A percentile compares a stretch with the other conserved stretches of the same genome.
These are phyloP conservation scores for Groenewaldozyma sp. DNA, from an alignment of 1,139 yeast genomes.

Conservation along the genomic window DNA sequence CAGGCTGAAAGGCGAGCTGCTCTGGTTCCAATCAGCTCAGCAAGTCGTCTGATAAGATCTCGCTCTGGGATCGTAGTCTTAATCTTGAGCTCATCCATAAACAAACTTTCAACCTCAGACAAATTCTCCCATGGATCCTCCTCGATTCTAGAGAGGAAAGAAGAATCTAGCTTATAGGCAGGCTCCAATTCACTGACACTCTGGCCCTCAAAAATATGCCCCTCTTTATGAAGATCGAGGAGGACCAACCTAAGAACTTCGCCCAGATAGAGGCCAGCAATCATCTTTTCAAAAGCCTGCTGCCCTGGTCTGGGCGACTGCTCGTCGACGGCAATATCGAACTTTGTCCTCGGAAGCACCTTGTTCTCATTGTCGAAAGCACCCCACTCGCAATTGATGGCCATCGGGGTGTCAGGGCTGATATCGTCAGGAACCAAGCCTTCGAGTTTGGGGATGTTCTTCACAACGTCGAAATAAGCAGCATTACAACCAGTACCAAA, in stretches of 20 bases:
- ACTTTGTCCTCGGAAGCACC: constrained; percentile 77
- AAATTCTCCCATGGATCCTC: constrained; percentile 86
- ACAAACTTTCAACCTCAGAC: constrained; percentile 61
- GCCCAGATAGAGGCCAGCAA: constrained; percentile 92
- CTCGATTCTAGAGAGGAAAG: constrained; percentile 79
- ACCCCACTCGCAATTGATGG: constrained; percentile 97
- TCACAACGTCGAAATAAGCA: constrained; percentile 79
- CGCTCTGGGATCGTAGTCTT: constrained; percentile 71
- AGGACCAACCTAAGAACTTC: constrained; percentile 79
- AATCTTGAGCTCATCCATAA: constrained; percentile 50
- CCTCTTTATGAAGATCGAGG: constrained; percentile 58
- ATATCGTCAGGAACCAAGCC: constrained; percentile 62
- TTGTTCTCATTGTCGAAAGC: constrained; percentile 87
- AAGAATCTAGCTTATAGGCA: constrained; percentile 75
- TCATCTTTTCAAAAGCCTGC: constrained; percentile 95
- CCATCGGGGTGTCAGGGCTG: constrained; percentile 63
- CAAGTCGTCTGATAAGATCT: constrained; percentile 68
- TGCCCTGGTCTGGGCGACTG: constrained; percentile 95
- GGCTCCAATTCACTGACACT: constrained; percentile 49
- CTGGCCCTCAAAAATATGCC: constrained; percentile 60
- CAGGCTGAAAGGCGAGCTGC: constrained; percentile 89
- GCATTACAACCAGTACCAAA: constrained; percentile 98
- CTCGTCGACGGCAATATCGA: constrained; percentile 68
- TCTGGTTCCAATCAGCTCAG: constrained; percentile 85
- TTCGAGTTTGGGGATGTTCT: constrained; percentile 72